Base-by-base conservation (phyloP, 148 eudicot genomes). In the Rheum nobile region DNA sequence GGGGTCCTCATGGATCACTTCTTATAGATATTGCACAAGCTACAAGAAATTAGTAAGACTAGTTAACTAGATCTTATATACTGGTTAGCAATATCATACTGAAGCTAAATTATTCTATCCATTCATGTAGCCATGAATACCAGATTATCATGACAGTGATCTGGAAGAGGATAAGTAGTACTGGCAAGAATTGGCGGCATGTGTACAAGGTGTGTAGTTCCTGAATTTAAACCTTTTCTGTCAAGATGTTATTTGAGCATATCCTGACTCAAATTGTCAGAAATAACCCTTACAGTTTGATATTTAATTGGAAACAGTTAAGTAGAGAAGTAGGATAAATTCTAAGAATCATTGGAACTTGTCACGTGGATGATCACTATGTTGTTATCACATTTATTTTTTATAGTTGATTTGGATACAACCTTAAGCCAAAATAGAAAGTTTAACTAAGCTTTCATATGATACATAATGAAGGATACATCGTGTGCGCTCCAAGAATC, bases 1-100 rank as follows among this genome's bases (percentile, higher is more conserved):
- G 98, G 96, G 98, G 98, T 75, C 96, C 98, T 73, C 97, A 91
- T 85, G 98, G 96, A 67, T 82, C 97, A 28, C 96, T 86, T 82
- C 97, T 95, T 72, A 86, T 93, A 55, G 86, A 84, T 38, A 50
- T 95, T 85, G 96, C 98, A 61, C 88, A 85, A 78, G 96, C 98
- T 78, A 77, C 88, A 35, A 88, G 85, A 90, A 91, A 91, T 83
- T 88, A 87, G 98, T 95, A 82, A 80, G 96, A 77, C 77, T 7
- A 50, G n/a, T 71, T 52, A 22, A 29, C 29, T 72, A 11, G 37
- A 41, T 41, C 69, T 63, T 24, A 28, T 65, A n/a, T 73, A 9
- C 29, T 59, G 14, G 5, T 35, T 19, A n/a, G 24, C 22, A 17
- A 17, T 50, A 19, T 50, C 24, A 50, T n/a, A 50, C 21, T 17